These are phyloP conservation scores for Wickerhamiella galacta DNA, from an alignment of 805 yeast genomes.

Conservation along the genomic window DNA sequence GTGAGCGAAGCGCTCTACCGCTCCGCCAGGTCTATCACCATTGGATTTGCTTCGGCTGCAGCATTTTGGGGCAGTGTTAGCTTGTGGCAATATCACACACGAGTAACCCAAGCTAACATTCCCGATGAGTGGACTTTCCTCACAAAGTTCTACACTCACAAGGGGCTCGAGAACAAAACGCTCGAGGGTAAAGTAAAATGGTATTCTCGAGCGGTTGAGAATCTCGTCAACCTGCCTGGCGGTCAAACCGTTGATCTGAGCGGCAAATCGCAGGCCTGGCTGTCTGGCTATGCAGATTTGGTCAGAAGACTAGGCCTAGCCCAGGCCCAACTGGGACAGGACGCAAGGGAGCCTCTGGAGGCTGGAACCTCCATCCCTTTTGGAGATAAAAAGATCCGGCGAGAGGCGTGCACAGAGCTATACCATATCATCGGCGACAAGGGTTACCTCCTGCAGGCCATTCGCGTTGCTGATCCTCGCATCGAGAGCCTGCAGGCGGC, in stretches of 20 bases:
- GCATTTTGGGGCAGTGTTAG: slow-evolving; percentile 10
- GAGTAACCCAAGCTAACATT: slow-evolving; percentile 8
- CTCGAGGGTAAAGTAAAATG: slow-evolving; percentile 7
- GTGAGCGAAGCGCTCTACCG: slow-evolving; percentile 2
- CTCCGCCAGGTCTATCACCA: slow-evolving; percentile 7
- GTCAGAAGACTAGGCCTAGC: slow-evolving; percentile 19
- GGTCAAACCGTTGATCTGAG: slow-evolving; percentile 12
- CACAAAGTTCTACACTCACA: slow-evolving; percentile 9
- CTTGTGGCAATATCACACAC: slow-evolving; percentile 5
- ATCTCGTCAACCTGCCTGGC: slow-evolving; percentile 8
- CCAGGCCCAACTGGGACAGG: slow-evolving; percentile 8
- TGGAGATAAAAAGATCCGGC: slow-evolving; percentile 15
- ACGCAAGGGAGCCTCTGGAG: slow-evolving; percentile 15
- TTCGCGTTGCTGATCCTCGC: slow-evolving; percentile 24
- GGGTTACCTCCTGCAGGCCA: neutral
- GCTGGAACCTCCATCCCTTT: slow-evolving; percentile 16
- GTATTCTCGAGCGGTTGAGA: slow-evolving; percentile 14
- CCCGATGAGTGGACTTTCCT: slow-evolving; percentile 13
- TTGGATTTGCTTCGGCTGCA: slow-evolving; percentile 12
- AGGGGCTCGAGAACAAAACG: slow-evolving; percentile 5
- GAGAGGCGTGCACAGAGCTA: slow-evolving; percentile 14
- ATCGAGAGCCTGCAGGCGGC: neutral
- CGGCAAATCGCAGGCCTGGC: slow-evolving; percentile 17
- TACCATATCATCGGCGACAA: slow-evolving; percentile 7
- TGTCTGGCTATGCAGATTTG: slow-evolving; percentile 21